phyloP scores from a whole-genome alignment of 129 eudicot genomes.

The Saposhnikovia divaricata region DNA sequence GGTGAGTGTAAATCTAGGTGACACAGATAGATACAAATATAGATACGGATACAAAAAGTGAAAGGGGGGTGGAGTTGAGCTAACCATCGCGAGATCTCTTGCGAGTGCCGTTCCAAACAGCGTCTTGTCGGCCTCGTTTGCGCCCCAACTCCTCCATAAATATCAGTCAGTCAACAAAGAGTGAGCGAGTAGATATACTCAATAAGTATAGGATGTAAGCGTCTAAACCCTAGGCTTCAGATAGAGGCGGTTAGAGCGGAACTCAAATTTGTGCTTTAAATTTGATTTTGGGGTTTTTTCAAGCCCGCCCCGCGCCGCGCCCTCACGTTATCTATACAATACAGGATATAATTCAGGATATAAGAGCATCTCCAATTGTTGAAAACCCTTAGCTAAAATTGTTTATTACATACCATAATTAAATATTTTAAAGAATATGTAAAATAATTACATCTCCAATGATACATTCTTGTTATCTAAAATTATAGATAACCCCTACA shows the following conservation, averaged over 20 bases:
- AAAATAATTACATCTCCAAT: too few species aligned
- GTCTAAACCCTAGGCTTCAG: conserved; percentile 21
- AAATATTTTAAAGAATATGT: too few species aligned
- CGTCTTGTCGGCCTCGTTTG: conserved; percentile 49
- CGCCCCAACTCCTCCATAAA: conserved; percentile 64
- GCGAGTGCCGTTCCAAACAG: conserved; percentile 40
- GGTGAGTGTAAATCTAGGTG: neutral
- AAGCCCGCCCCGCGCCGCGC: conserved; percentile 16
- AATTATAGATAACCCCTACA: too few species aligned
- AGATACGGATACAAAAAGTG: neutral
- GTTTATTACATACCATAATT: too few species aligned
- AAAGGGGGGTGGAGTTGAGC: neutral
- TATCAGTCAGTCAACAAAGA: too few species aligned
- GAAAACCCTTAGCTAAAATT: too few species aligned
- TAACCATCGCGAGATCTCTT: conserved; percentile 57
- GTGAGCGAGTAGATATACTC: too few species aligned
- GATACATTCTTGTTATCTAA: too few species aligned
- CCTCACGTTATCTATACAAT: too few species aligned
- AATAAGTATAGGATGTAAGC: neutral
- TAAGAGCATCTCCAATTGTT: too few species aligned
- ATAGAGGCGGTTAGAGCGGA: conserved; percentile 20
- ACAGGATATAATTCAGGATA: too few species aligned
- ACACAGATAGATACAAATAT: too few species aligned
- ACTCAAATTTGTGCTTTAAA: conserved; percentile 19
- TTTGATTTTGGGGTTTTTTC: conserved; percentile 15